Base-by-base conservation (phyloP, 441 rosid species). In the Jatropha multifida region DNA sequence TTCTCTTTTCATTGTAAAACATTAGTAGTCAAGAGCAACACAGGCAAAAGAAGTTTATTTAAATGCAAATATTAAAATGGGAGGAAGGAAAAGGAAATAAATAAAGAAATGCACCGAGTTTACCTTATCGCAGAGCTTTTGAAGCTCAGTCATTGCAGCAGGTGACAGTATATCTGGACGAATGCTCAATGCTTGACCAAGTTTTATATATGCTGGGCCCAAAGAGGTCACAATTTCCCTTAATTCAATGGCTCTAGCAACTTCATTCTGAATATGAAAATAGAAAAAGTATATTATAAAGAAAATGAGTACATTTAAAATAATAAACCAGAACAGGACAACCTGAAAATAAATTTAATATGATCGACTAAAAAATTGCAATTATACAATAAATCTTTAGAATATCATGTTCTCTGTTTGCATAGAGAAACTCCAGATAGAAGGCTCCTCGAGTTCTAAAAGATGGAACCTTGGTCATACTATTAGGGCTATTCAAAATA, bases 91-190 rank as follows among this genome's bases (percentile, higher is more conserved):
- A 44, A 44, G 10, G 48, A 66, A 70, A 71, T 20, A 44, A 61
- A 78, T 10, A 23, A 51, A 72, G 10, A 68, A 44, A 44, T 63
- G 38, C 65, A 26, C 64, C 59, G 71, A 64, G 9, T 49, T 64
- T 81, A 95, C 99, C 99, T 93, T 95, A 83, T 95, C 99, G 82
- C 99, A 95, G 61, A 95, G 93, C 89, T 93, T 95, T 81, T 95
- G 99, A 83, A 95, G 90, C 88, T 95, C 99, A 44, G 64, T 78
- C 99, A 95, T 93, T 23, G 98, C 99, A 68, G 62, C 89, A 23
- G 99, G 99, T 18, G 99, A 95, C 83, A 95, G 79, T 73, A 95
- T 92, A 83, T 95, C 98, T 8, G 98, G 99, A 52, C 99, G 96
- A 81, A 95, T 95, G 82, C 99, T 95, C 83, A 95, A 85, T 80